Base-by-base conservation (phyloP, 2,329 filamentous ascomycete species). In the Lachnellula occidentalis region DNA sequence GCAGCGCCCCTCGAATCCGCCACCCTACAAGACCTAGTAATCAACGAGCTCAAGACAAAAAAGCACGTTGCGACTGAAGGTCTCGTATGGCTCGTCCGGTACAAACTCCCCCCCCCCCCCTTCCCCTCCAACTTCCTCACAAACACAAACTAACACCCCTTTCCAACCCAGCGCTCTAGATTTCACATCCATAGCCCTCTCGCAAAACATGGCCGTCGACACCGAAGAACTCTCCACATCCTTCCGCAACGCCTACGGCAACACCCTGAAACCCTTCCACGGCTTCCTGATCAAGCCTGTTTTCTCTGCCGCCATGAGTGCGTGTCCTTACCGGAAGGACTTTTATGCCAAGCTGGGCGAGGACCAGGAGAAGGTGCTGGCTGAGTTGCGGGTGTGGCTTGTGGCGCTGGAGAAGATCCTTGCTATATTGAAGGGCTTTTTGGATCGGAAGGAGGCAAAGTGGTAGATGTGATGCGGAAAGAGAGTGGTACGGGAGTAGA, bases 251-350 rank as follows among this genome's bases (percentile, higher is more conserved):
- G 89, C 92, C 64, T 99, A 99, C 76, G 82, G 80, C 70, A 78
- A 77, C 66, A 96, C 92, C 48, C 87, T 99, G 66, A 96, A 95
- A 78, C 88, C 88, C 24, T 85, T 95, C 77, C 94, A 99, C 79
- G 84, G 80, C 69, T 91, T 95, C 73, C 66, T 96, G 59, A 77
- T 96, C 66, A 96, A 95, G 80, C 90, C 90, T 58, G 80, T 96
- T 69, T 97, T 97, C 81, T 88, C 81, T 65, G 87, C 91, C 58
- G 92, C 92, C 71, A 96, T 99, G 91, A 82, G 83, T 64, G 92
- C 91, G 17, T 92, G 88, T 63, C 94, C 94, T 1, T 96, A 96
- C 79, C 84, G 92, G 64, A 90, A 89, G 71, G 89, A 92, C 73
- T 97, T 99, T 71, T 97, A 96, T 71, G 74, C 74, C 61, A 96